A percentile compares a stretch with the other conserved stretches of the same genome.
phyloP scores from a whole-genome alignment of 148 eudicot species.

The Selenicereus undatus region DNA sequence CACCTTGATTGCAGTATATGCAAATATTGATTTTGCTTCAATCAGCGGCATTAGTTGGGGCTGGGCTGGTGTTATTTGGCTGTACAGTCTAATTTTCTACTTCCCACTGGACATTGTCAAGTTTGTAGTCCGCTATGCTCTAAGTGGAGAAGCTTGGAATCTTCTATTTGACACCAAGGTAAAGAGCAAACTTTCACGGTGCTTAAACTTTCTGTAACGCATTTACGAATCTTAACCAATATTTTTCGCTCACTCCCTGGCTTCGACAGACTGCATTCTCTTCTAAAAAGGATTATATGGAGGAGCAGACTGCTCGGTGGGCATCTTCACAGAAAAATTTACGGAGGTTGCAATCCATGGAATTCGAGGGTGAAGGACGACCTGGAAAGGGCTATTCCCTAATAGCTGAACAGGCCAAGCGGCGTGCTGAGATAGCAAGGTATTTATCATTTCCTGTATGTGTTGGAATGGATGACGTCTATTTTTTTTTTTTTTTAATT shows the following conservation, averaged over 20 bases:
- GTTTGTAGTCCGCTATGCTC: slow-evolving; percentile 51
- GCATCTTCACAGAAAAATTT: slow-evolving; percentile 51
- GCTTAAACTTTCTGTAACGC: neutral
- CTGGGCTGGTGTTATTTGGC: slow-evolving; percentile 80
- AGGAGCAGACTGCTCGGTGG: slow-evolving; percentile 59
- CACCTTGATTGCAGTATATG: slow-evolving; percentile 72
- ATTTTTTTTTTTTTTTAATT: too few relatives aligned
- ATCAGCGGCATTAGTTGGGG: slow-evolving; percentile 76
- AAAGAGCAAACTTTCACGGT: neutral
- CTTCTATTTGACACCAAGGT: slow-evolving; percentile 63
- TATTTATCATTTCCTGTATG: slow-evolving; percentile 1
- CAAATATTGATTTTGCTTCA: slow-evolving; percentile 63
- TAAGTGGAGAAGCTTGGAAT: slow-evolving; percentile 66
- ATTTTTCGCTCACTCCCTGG: neutral
- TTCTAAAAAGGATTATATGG: slow-evolving; percentile 54
- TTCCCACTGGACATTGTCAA: slow-evolving; percentile 64
- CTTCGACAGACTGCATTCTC: slow-evolving; percentile 58
- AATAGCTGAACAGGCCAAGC: slow-evolving; percentile 65
- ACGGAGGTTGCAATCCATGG: slow-evolving; percentile 39
- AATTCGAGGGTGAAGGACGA: slow-evolving; percentile 30
- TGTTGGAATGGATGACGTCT: too few relatives aligned
- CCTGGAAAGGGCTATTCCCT: slow-evolving; percentile 33
- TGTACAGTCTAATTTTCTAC: slow-evolving; percentile 64
- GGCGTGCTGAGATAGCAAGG: slow-evolving; percentile 82
- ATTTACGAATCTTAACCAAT: neutral